Evolutionary conservation across 179 eudicot species (phyloP).

Genomic region (Gypsophila paniculata): DNA sequence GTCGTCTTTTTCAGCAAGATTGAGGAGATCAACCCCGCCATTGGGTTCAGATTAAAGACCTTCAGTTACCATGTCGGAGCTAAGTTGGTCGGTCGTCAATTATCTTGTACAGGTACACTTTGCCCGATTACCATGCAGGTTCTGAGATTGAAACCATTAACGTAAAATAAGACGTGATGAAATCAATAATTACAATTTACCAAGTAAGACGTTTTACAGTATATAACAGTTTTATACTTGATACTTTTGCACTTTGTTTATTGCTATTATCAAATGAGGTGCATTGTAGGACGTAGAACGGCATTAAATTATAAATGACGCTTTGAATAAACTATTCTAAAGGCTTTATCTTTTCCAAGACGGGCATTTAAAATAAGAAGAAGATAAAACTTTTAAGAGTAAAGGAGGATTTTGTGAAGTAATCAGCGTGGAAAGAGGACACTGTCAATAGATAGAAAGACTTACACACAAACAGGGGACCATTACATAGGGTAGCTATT

Average conservation of each 20-base stretch:
- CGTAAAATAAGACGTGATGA: conserved; percentile 4
- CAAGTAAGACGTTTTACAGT: no score
- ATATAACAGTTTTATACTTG: no score
- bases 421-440: conserved; percentile 25
- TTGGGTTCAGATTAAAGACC: conserved; percentile 2
- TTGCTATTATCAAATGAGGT: no score
- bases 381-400: conserved; percentile 21
- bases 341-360: conserved; percentile 11
- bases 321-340: not conserved
- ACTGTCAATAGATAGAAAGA: conserved; percentile 26
- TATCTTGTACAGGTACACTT: conserved; percentile 34
- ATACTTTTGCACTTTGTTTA: no score
- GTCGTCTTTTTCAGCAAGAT: conserved; percentile 21
- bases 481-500: conserved; percentile 14
- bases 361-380: conserved; percentile 18
- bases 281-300: no score
- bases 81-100: conserved; percentile 8
- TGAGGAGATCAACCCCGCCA: conserved; percentile 11
- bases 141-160: conserved; percentile 20
- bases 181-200: not conserved
- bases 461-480: conserved; percentile 28
- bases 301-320: no score
- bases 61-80: conserved; percentile 4
- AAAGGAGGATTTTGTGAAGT: conserved; percentile 26
- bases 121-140: conserved; percentile 22